Evolutionary conservation across 352 stramenopile species (phyloP).

Genomic region (Phytophthora lateralis): DNA sequence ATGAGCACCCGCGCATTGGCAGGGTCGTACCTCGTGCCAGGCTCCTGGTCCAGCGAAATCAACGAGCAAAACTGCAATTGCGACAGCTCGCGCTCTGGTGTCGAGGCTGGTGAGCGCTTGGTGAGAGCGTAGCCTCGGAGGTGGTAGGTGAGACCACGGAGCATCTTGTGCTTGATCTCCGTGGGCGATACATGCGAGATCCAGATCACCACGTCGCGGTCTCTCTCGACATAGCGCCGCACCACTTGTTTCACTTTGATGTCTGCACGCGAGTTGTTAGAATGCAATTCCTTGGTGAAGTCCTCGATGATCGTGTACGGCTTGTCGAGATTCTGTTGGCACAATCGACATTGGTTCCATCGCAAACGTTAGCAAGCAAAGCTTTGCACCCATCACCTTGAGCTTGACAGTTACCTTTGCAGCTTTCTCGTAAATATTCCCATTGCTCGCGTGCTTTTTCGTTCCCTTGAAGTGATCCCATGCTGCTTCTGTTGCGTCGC

Average conservation of each 20-base stretch:
- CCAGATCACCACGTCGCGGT: slow-evolving; percentile 65
- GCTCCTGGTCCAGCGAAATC: slow-evolving; percentile 50
- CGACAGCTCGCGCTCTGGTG: slow-evolving; percentile 33
- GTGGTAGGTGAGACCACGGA: slow-evolving; percentile 40
- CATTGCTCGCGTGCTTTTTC: slow-evolving; percentile 36
- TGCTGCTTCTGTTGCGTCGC: slow-evolving; percentile 14
- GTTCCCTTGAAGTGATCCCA: slow-evolving; percentile 38
- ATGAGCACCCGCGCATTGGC: slow-evolving; percentile 39
- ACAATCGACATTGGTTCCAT: not conserved
- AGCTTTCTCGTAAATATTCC: slow-evolving; percentile 36
- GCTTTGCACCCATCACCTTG: not conserved
- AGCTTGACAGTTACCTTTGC: slow-evolving; percentile 15
- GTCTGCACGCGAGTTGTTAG: slow-evolving; percentile 48
- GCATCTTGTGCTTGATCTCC: slow-evolving; percentile 53
- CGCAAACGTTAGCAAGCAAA: slow-evolving; percentile 1
- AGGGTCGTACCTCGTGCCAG: slow-evolving; percentile 29
- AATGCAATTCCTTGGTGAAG: slow-evolving; percentile 60
- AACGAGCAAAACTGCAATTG: slow-evolving; percentile 61
- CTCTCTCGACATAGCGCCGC: slow-evolving; percentile 57
- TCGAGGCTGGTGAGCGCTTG: slow-evolving; percentile 39
- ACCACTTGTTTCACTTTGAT: slow-evolving; percentile 63
- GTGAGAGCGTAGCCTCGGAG: slow-evolving; percentile 64
- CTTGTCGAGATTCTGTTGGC: slow-evolving; percentile 33
- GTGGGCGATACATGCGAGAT: slow-evolving; percentile 54
- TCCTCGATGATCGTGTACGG: slow-evolving; percentile 63